Percentiles rank a stretch among this genome's conserved stretches.
Conservation (phyloP, 2,329 filamentous ascomycete species). For the Westerdykella sp. region DNA sequence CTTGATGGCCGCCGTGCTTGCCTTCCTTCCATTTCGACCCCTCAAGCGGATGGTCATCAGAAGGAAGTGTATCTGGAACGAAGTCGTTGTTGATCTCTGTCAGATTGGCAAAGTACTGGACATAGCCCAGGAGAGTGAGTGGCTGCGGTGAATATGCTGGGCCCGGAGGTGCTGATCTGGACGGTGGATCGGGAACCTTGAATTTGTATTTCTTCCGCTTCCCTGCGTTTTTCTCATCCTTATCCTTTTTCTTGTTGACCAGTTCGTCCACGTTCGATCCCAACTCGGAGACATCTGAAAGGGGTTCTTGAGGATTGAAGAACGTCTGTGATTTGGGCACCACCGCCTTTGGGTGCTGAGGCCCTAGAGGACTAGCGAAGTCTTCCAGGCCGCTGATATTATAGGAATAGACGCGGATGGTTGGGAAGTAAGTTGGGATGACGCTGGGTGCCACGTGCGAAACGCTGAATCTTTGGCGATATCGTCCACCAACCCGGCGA, state of each 20-base stretch:
- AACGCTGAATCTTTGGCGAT: slow-evolving; percentile 77
- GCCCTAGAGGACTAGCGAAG: slow-evolving; percentile 6
- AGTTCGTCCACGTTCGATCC: slow-evolving; percentile 40
- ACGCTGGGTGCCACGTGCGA: slow-evolving; percentile 78
- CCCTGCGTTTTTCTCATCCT: slow-evolving; percentile 8
- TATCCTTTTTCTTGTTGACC: slow-evolving; percentile 35
- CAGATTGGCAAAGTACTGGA: slow-evolving; percentile 92
- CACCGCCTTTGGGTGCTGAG: background rate
- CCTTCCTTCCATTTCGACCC: slow-evolving; percentile 55
- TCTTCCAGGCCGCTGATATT: slow-evolving; percentile 75
- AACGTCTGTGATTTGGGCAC: slow-evolving; percentile 6
- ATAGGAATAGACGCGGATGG: slow-evolving; percentile 85
- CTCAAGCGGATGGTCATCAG: slow-evolving; percentile 20
- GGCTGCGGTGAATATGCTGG: slow-evolving; percentile 86
- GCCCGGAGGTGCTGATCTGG: slow-evolving; percentile 67
- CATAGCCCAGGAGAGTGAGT: slow-evolving; percentile 71
- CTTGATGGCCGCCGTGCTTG: slow-evolving; percentile 55
- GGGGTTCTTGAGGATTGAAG: slow-evolving; percentile 3
- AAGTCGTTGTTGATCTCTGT: slow-evolving; percentile 78
- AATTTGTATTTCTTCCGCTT: slow-evolving; percentile 42
- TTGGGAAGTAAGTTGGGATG: slow-evolving; percentile 88
- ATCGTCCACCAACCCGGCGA: slow-evolving; percentile 68
- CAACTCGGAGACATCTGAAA: slow-evolving; percentile 26
- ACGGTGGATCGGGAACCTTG: slow-evolving; percentile 61
- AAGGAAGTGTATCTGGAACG: slow-evolving; percentile 7